Conservation (phyloP, 2,329 filamentous ascomycete genomes). For the Lasiodiplodia hormozganensis region DNA sequence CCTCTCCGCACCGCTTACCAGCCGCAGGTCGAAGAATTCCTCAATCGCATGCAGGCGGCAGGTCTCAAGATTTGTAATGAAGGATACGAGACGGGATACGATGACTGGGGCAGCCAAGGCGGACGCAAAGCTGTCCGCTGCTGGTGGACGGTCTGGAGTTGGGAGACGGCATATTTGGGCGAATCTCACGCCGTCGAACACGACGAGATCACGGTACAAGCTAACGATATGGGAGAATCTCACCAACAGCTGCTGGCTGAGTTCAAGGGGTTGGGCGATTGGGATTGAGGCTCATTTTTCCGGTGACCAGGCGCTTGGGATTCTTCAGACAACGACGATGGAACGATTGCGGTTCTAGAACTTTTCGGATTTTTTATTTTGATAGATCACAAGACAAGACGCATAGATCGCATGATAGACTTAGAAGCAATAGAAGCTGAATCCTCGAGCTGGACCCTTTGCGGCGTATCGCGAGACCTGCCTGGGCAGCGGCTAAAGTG, state of each 20-base stretch:
- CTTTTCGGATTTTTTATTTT: not conserved
- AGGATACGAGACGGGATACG: conserved; percentile 69
- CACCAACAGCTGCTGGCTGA: conserved; percentile 20
- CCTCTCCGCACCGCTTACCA: conserved; percentile 77
- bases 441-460: conserved; percentile 6
- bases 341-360: not conserved
- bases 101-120: conserved; percentile 72
- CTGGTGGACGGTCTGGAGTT: conserved; percentile 71
- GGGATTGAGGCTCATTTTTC: conserved; percentile 5
- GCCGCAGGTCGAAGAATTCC: conserved; percentile 69
- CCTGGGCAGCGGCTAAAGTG: not conserved
- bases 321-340: not conserved
- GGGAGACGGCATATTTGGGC: conserved; percentile 32
- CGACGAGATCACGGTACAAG: conserved; percentile 13
- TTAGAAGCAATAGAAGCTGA: conserved; percentile 18
- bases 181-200: conserved; percentile 17
- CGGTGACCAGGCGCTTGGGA: conserved; percentile 8
- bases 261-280: conserved; percentile 7
- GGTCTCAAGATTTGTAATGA: conserved; percentile 64
- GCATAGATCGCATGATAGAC: conserved; percentile 18
- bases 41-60: conserved; percentile 63
- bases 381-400: conserved; percentile 15
- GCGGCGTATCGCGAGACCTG: not conserved
- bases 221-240: conserved; percentile 12
- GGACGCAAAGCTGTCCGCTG: conserved; percentile 62